Base-by-base conservation (phyloP, 768 basidiomycete species). In the Lentinula detonsa region DNA sequence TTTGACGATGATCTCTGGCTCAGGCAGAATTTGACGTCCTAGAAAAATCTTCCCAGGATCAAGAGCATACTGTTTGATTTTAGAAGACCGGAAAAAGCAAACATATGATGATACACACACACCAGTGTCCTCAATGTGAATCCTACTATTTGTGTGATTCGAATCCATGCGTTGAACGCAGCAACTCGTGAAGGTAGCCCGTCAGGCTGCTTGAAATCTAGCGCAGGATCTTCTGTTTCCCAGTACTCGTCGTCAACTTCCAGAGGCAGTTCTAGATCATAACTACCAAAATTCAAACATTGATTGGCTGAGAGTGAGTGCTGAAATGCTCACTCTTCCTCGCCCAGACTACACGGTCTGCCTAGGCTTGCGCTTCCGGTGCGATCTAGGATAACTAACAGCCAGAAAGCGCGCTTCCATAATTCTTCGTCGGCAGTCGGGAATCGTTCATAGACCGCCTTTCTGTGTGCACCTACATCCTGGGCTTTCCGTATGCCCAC, bases 161-260 rank as follows among this genome's bases (percentile, higher is more conserved):
- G 85, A 63, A 92, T 77, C 52, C 81, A 76, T 39, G 81, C 81
- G 66, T 83, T 85, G 71, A 93, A 93, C 18, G 76, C 80, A 16
- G 86, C 69, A 39, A 90, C 72, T 52, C 72, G 73, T 28, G 85
- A 82, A 16, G 87, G 85, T 61, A 82, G 77, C 10, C 75, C 81
- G 11, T 73, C 68, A 9, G 91, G 92, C 65, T 93, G 93, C 62
- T 81, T 79, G 72, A 91, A 93, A 33, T 81, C 78, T 31, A 71
- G 68, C 9, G 74, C 70, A 11, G 81, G 76, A 59, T 79, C 79
- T 57, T 72, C 75, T 18, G 23, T 73, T 63, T 85, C 81, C 91
- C 91, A 95, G 68, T 85, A 92, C 63, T 87, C 84, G 65, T 89
- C 87, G 64, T 95, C 91, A 13, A 93, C 87, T 70, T 93, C 91